A percentile compares a stretch with the other conserved stretches of the same genome.
phyloP scores from a whole-genome alignment of 148 eudicot genomes.

The Silene latifolia region DNA sequence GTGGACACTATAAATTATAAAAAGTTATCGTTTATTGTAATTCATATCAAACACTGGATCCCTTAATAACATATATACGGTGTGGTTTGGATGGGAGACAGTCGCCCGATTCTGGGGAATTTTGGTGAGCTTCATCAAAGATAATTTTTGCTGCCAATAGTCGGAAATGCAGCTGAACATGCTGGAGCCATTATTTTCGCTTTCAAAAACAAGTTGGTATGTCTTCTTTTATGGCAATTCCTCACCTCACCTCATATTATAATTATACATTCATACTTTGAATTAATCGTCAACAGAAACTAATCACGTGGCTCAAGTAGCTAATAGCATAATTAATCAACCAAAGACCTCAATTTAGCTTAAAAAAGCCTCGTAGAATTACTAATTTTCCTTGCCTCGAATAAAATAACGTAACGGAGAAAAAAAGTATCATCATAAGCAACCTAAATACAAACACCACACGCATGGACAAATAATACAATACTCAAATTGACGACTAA shows the following conservation, averaged over 20 bases:
- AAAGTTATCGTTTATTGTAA: too few species aligned
- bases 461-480: neutral
- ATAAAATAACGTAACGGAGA: neutral
- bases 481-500: neutral
- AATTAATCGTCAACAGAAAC: neutral
- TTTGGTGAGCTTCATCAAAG: slow-evolving; percentile 83
- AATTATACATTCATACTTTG: neutral
- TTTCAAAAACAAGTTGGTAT: slow-evolving; percentile 80
- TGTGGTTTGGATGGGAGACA: slow-evolving; percentile 15
- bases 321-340: neutral
- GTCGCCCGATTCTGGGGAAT: slow-evolving; percentile 90
- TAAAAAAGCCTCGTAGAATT: neutral
- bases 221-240: slow-evolving; percentile 14
- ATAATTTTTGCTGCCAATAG: slow-evolving; percentile 89
- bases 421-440: neutral
- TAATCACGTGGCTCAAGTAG: neutral
- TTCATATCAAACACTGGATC: too few species aligned
- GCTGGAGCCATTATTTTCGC: slow-evolving; percentile 94
- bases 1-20: too few species aligned
- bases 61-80: neutral
- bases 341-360: neutral
- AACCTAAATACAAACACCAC: too few species aligned
- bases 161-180: slow-evolving; percentile 95
- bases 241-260: neutral
- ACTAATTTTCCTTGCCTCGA: neutral